phyloP scores from a whole-genome alignment of 257 asterid genomes.

The Solanum habrochaites region DNA sequence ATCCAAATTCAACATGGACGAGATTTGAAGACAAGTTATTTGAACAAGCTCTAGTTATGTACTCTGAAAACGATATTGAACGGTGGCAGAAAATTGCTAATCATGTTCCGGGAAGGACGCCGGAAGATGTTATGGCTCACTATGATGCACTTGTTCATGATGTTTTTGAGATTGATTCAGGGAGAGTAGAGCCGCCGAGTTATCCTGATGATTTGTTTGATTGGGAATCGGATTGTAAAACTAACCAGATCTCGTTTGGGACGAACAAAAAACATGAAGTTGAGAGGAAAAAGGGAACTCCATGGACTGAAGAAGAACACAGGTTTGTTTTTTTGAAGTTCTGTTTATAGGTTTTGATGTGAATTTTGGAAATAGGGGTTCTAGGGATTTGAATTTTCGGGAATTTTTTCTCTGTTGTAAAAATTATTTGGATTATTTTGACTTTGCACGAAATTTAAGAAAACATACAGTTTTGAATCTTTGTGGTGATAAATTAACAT shows the following conservation, averaged over 20 bases:
- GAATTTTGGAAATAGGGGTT: neutral
- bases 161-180: slow-evolving; percentile 50
- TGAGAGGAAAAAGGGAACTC: slow-evolving; percentile 68
- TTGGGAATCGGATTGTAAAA: slow-evolving; percentile 8
- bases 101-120: slow-evolving; percentile 31
- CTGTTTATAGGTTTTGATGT: neutral
- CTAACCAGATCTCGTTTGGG: slow-evolving; percentile 60
- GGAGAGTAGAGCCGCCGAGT: slow-evolving; percentile 49
- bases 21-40: slow-evolving; percentile 49
- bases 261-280: slow-evolving; percentile 27
- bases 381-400: neutral
- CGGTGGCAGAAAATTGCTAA: slow-evolving; percentile 54
- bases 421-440: neutral
- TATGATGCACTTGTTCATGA: slow-evolving; percentile 49
- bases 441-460: neutral
- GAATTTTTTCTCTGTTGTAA: neutral
- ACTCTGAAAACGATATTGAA: slow-evolving; percentile 37
- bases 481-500: too few relatives aligned
- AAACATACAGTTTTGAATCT: neutral
- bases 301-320: slow-evolving; percentile 87
- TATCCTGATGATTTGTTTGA: slow-evolving; percentile 20
- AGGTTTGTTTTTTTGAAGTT: slow-evolving; percentile 17
- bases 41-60: slow-evolving; percentile 46
- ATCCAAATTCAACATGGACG: slow-evolving; percentile 21
- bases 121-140: slow-evolving; percentile 39